These are phyloP conservation scores for Gossypium arboreum DNA, from an alignment of 345 rosid species.

Conservation along the genomic window DNA sequence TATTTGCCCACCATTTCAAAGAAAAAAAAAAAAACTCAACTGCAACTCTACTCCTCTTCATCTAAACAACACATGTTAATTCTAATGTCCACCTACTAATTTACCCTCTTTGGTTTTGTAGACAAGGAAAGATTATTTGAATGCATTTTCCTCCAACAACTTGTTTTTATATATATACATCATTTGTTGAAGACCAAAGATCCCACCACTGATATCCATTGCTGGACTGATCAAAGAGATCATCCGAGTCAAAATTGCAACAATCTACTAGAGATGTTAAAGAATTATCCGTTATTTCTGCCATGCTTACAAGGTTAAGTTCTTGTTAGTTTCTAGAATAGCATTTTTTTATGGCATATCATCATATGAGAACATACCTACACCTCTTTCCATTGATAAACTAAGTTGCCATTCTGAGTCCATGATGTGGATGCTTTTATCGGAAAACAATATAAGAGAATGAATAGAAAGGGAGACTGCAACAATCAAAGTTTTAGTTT, in stretches of 20 bases:
- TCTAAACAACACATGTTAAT: too few relatives aligned
- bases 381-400: conserved; percentile 26
- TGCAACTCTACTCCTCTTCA: too few relatives aligned
- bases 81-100: too few relatives aligned
- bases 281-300: conserved; percentile 52
- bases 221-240: conserved; percentile 51
- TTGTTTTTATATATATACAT: background rate
- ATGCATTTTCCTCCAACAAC: background rate
- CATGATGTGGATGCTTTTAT: too few relatives aligned
- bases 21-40: too few relatives aligned
- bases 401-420: conserved; percentile 10
- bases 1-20: too few relatives aligned
- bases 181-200: conserved; percentile 54
- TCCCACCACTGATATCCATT: conserved; percentile 64
- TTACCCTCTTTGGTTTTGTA: background rate
- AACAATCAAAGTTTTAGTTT: too few relatives aligned
- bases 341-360: conserved; percentile 46
- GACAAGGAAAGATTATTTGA: conserved; percentile 17
- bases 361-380: conserved; percentile 35
- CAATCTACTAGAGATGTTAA: conserved; percentile 70
- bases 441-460: too few relatives aligned
- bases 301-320: conserved; percentile 42
- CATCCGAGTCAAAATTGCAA: conserved; percentile 54
- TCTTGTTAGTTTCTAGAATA: conserved; percentile 61
- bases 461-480: too few relatives aligned